phyloP scores from a whole-genome alignment of 306 rosid species.

The Castanea mollissima region DNA sequence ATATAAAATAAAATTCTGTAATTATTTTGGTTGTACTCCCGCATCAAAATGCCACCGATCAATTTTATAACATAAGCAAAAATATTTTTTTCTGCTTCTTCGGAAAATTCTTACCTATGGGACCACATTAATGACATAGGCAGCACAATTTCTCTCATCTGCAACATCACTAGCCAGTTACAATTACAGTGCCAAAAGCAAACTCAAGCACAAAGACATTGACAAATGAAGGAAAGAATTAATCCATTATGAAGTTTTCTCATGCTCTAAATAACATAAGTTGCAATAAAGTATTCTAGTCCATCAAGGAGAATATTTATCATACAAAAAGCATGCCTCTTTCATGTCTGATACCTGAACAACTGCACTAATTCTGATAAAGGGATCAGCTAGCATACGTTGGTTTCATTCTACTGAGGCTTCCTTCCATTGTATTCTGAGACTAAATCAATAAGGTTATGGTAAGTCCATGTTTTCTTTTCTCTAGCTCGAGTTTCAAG shows the following conservation, averaged over 20 bases:
- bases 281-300: not conserved
- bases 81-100: not conserved
- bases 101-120: not conserved
- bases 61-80: not conserved
- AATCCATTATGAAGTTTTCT: not conserved
- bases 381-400: constrained; percentile 1
- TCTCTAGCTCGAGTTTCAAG: constrained; percentile 50
- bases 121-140: not conserved
- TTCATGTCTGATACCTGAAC: not conserved
- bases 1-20: no score
- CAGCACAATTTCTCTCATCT: not conserved
- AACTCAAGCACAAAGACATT: not conserved
- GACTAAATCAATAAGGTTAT: constrained; percentile 49
- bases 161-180: not conserved
- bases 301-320: not conserved
- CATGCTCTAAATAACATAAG: not conserved
- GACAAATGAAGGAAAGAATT: not conserved
- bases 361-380: not conserved
- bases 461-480: constrained; percentile 48
- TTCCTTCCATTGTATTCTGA: constrained; percentile 22
- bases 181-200: not conserved
- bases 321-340: not conserved
- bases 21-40: no score
- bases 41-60: not conserved
- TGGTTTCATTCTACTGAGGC: constrained; percentile 8